These are phyloP conservation scores for Clarireedia sp. DNA, from an alignment of 2,329 filamentous ascomycete species.

Conservation along the genomic window DNA sequence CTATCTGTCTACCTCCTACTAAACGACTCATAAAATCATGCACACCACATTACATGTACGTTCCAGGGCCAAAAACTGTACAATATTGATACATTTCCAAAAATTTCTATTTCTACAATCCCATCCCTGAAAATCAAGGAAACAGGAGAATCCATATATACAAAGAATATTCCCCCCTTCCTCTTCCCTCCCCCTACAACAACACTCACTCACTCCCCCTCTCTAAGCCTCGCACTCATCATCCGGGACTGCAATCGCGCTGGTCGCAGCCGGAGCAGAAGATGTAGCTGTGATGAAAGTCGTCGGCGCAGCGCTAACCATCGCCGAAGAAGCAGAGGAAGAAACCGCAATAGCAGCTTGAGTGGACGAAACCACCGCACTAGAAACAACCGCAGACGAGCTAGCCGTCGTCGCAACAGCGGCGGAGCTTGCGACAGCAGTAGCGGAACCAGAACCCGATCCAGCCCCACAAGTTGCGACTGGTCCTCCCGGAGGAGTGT, in stretches of 20 bases:
- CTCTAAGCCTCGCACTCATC: conserved; percentile 3
- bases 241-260: neutral
- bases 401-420: neutral
- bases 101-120: neutral
- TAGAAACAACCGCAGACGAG: neutral
- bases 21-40: no score
- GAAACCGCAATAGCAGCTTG: neutral
- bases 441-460: neutral
- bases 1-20: no score
- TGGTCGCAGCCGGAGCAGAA: neutral
- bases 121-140: neutral
- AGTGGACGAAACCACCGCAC: neutral
- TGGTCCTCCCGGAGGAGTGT: conserved; percentile 19
- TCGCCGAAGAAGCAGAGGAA: neutral
- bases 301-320: neutral
- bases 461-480: conserved; percentile 13
- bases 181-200: neutral
- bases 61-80: no score
- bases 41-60: no score
- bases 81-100: no score
- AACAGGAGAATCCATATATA: neutral
- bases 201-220: neutral
- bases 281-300: neutral
- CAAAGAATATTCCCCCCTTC: conserved; percentile 1
- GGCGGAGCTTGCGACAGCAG: neutral